Base-by-base conservation (phyloP, 129 eudicot species). In the Artemisia argyi region DNA sequence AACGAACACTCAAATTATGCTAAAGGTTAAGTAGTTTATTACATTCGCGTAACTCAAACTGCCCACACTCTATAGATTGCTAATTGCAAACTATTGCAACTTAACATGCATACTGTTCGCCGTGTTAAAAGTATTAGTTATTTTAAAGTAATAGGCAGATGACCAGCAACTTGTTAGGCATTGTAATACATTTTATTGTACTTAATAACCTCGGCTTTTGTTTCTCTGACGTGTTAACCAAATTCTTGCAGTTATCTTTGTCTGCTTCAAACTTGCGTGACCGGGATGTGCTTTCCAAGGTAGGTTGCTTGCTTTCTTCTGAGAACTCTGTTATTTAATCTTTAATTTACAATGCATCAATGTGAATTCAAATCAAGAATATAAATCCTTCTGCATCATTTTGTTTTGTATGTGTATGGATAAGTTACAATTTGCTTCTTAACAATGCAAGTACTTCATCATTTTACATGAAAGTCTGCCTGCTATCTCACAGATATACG, bases 251-350 rank as follows among this genome's bases (percentile, higher is more conserved):
- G 99, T 76, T 94, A 59, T 88, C 99, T 28, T 49, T 94, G 61
- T 88, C 97, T 76, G 97, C 93, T 80, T 75, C 96, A 73, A 86
- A 85, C 60, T 86, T 94, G 81, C 91, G 89, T 75, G 91, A 94
- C 73, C 81, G 96, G 74, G 99, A 94, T 49, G 85, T 94, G 79
- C 88, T 94, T 75, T 94, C 97, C 79, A 94, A 94, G 97, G 99
- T 94, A 67, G 24, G 80, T 71, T 72, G 16, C 58, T 74, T 73
- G 24, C 57, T 30, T 56, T 20, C 42, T 24, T 70, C 9, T 61
- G 49, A 57, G 69, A 49, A 69, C 32, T 35, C 60, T 19, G 19
- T 47, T 69, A 73, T n/a, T 4, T 15, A 62, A 39, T 35, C 44
- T 35, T 5, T 1, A 39, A 7, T 39, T 39, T 39, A 39, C 44